These are phyloP conservation scores for Curvularia sp. DNA, from an alignment of 2,329 filamentous ascomycete species.

Conservation along the genomic window DNA sequence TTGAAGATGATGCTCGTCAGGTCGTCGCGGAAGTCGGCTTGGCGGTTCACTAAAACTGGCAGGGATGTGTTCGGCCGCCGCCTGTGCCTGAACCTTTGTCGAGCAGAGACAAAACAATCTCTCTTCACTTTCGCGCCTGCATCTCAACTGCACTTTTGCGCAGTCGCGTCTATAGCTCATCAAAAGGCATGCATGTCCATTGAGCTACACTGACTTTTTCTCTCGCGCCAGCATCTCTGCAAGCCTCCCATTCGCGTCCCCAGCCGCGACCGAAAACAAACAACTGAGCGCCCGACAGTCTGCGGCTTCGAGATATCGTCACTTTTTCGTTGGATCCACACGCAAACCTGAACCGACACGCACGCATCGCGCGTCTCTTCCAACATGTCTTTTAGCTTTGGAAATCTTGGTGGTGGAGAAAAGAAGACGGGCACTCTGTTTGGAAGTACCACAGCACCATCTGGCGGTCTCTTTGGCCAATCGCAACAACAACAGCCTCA, in stretches of 20 bases:
- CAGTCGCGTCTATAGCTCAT: conserved; percentile 8
- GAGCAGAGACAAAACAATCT: conserved; percentile 27
- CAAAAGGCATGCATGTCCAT: conserved; percentile 18
- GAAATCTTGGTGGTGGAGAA: conserved; percentile 34
- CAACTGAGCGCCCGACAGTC: conserved; percentile 13
- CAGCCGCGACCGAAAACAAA: conserved; percentile 29
- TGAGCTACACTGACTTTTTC: conserved; percentile 13
- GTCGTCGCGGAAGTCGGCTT: conserved; percentile 31
- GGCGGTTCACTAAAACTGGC: conserved; percentile 22
- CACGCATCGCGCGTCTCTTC: not conserved
- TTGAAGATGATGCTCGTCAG: conserved; percentile 30
- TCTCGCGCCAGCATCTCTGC: conserved; percentile 1
- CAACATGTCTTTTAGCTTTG: conserved; percentile 45
- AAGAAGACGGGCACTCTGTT: conserved; percentile 49
- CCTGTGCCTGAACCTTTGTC: conserved; percentile 26
- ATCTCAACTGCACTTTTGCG: conserved; percentile 19
- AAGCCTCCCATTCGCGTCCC: conserved; percentile 19
- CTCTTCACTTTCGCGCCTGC: conserved; percentile 12
- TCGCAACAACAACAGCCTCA: conserved; percentile 34
- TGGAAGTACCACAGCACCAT: conserved; percentile 44
- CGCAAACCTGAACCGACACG: conserved; percentile 2
- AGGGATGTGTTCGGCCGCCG: conserved; percentile 21
- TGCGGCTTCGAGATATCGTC: conserved; percentile 7
- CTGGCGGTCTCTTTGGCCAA: conserved; percentile 51
- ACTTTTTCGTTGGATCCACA: conserved; percentile 1